A percentile compares a stretch with the other conserved stretches of the same genome.
These are phyloP conservation scores for Agastache rugosa DNA, from an alignment of 257 asterid genomes.

Conservation along the genomic window DNA sequence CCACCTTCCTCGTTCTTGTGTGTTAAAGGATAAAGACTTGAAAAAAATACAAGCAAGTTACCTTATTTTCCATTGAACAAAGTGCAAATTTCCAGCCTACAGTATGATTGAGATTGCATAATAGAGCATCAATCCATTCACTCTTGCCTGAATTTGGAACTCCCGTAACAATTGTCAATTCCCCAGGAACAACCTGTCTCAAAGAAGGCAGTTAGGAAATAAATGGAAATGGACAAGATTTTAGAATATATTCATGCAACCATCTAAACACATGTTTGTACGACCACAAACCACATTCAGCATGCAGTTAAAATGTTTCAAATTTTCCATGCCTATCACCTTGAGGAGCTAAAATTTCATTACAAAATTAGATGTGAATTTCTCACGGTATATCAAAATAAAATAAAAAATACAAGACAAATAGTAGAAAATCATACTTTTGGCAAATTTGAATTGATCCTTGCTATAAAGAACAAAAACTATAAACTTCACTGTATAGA, in stretches of 20 bases:
- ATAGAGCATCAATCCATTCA: constrained; percentile 98
- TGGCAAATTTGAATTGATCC: not conserved
- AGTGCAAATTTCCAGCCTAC: constrained; percentile 97
- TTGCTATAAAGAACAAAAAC: not conserved
- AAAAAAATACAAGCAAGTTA: too few species aligned
- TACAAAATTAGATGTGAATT: not conserved
- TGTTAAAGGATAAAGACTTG: too few species aligned
- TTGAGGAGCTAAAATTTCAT: too few species aligned
- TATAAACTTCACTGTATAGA: not conserved
- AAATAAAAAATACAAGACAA: not conserved
- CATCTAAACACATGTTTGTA: constrained; percentile 6
- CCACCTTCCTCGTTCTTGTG: too few species aligned
- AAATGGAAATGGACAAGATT: not conserved
- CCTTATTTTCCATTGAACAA: constrained; percentile 98
- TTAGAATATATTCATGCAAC: constrained; percentile 4
- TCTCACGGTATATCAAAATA: not conserved
- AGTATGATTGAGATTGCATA: constrained; percentile 84
- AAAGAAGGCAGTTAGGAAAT: constrained; percentile 25
- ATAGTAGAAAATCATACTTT: not conserved
- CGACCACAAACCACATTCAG: not conserved
- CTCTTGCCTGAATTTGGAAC: constrained; percentile 99
- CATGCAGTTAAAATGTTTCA: not conserved
- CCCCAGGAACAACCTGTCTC: constrained; percentile 94
- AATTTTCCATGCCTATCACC: too few species aligned
- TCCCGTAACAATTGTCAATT: constrained; percentile 91